phyloP scores from a whole-genome alignment of 345 rosid genomes.

The Hypericum androsaemum region DNA sequence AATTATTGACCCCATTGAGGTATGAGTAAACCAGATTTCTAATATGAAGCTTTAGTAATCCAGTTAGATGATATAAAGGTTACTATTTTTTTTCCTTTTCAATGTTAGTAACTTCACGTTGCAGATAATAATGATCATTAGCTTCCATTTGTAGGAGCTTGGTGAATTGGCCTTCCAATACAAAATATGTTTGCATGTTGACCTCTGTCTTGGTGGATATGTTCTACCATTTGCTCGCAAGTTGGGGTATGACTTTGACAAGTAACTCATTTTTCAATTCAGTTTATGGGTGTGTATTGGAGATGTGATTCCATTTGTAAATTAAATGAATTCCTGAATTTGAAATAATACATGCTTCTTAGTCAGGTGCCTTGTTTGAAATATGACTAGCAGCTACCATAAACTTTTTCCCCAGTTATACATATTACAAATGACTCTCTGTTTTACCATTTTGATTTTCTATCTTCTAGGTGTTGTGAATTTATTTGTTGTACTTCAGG shows the following conservation, averaged over 20 bases:
- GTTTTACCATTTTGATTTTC: background rate
- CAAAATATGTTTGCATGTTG: slow-evolving; percentile 89
- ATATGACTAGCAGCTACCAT: too few species aligned
- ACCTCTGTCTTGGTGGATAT: slow-evolving; percentile 98
- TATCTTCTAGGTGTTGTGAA: background rate
- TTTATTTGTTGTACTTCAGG: background rate
- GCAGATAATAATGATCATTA: slow-evolving; percentile 1
- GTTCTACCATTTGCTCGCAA: slow-evolving; percentile 88
- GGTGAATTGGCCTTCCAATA: slow-evolving; percentile 65
- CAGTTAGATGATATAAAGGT: too few species aligned
- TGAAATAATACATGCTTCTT: too few species aligned
- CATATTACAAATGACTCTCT: too few species aligned
- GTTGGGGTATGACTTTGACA: slow-evolving; percentile 46
- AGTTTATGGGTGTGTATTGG: too few species aligned
- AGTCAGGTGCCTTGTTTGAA: too few species aligned
- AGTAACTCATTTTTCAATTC: too few species aligned
- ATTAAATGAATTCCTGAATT: too few species aligned
- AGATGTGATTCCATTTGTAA: too few species aligned
- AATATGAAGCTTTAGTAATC: background rate
- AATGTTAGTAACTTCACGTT: slow-evolving; percentile 1
- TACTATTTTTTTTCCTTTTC: background rate
- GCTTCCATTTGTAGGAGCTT: slow-evolving; percentile 54
- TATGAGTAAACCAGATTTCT: slow-evolving; percentile 15
- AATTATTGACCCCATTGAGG: slow-evolving; percentile 94
- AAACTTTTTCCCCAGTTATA: too few species aligned